Base-by-base conservation (phyloP, 768 basidiomycete genomes). In the Boletus insuetus region DNA sequence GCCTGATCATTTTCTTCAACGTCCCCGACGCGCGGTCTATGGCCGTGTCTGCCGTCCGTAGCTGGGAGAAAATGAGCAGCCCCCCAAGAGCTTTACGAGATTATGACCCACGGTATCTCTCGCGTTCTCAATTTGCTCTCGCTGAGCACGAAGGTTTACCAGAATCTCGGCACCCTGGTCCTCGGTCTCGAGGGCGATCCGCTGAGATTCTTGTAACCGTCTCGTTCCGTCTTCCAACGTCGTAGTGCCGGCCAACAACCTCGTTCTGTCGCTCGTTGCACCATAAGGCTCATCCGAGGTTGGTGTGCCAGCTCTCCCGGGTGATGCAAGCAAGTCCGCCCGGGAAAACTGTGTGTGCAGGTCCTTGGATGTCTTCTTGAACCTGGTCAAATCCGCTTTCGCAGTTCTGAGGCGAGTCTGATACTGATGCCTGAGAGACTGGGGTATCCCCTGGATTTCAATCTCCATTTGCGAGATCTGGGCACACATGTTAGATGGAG, bases 391-490 rank as follows among this genome's bases (percentile, higher is more conserved):
- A 47, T 87, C 86, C 3, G 82, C 74, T 68, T 94, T 95, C 56
- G 90, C 84, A 11, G 82, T 74, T 58, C 83, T 80, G 49, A 97
- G 82, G 56, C 92, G 85, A 19, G 79, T 71, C 58, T 89, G 86
- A 68, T 94, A 95, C 57, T 85, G 82, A 0, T 85, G 74, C 48
- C 89, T 83, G 63, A 94, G 79, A 20, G 89, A 88, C 66, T 91
- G 86, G 1, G 94, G 94, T 67, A 98, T 94, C 12, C 92, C 90
- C 64, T 94, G 94, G 8, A 96, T 87, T 75, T 99, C 97, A 54
- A 99, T 89, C 75, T 98, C 96, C 96, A 99, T 97, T 82, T 99
- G 97, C 45, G 94, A 94, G 61, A 98, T 82, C 96, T 98, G 61
- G 4, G 48, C 19, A 47, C 34, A 32, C 43, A 29, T 29, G 57